These are phyloP conservation scores for Paecilomyces sp. DNA, from an alignment of 2,329 filamentous ascomycete genomes.

Conservation along the genomic window DNA sequence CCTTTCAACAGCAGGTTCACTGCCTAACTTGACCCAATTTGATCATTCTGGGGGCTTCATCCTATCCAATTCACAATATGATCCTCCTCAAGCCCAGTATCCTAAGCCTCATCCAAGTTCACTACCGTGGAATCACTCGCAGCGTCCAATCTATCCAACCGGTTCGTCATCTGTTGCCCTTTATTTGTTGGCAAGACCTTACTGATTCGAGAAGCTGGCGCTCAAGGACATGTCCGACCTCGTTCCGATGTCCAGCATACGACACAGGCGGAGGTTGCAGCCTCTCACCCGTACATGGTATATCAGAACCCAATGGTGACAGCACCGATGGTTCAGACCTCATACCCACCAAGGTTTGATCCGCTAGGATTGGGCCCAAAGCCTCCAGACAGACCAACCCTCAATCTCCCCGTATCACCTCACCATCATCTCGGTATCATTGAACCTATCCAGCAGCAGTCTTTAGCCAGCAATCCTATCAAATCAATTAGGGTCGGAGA, in stretches of 20 bases:
- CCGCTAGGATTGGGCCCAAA: background rate
- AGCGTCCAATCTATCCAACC: background rate
- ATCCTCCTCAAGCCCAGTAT: background rate
- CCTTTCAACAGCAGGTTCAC: background rate
- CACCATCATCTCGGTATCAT: background rate
- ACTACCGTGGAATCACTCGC: background rate
- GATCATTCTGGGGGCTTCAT: background rate
- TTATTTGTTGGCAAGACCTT: background rate
- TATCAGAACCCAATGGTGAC: background rate
- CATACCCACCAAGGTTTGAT: background rate
- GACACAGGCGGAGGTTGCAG: background rate
- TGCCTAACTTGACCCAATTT: background rate
- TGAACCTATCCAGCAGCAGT: background rate
- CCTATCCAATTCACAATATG: background rate
- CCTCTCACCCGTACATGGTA: background rate
- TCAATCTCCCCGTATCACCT: background rate
- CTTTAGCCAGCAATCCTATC: background rate
- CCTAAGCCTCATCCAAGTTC: background rate
- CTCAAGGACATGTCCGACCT: background rate
- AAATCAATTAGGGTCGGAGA: background rate
- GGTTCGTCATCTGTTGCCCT: background rate
- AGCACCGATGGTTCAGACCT: background rate
- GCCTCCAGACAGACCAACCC: background rate
- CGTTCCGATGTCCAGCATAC: background rate
- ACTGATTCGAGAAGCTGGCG: background rate